These are phyloP conservation scores for Chloranthus sessilifolius DNA, from an alignment of 164 flowering plant genomes.

Conservation along the genomic window DNA sequence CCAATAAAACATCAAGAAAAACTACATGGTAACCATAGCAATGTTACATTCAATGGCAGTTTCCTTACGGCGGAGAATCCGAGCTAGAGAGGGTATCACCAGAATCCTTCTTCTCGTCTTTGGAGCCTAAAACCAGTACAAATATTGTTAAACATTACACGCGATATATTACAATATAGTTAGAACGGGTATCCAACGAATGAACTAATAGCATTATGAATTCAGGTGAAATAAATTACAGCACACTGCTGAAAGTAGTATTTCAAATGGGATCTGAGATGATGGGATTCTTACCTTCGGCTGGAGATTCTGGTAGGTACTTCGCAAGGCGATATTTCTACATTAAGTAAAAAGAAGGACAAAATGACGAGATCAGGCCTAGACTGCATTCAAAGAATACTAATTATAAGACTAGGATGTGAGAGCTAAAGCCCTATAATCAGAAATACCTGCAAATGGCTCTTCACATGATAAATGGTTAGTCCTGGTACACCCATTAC, in stretches of 20 bases:
- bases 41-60: not conserved
- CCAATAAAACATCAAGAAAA: not conserved
- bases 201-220: not conserved
- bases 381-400: no score
- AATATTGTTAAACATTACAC: no score
- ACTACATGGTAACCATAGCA: not conserved
- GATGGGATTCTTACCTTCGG: slow-evolving; percentile 34
- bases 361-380: no score
- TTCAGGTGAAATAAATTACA: not conserved
- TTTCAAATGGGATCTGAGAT: not conserved
- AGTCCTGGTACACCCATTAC: slow-evolving; percentile 78
- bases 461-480: slow-evolving; percentile 72
- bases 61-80: slow-evolving; percentile 56
- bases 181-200: no score
- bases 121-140: slow-evolving; percentile 44
- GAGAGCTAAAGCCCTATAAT: not conserved
- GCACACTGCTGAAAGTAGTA: not conserved
- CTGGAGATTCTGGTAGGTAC: slow-evolving; percentile 59
- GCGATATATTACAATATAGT: no score
- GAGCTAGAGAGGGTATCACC: slow-evolving; percentile 43
- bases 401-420: no score
- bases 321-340: slow-evolving; percentile 73
- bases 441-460: slow-evolving; percentile 60
- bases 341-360: not conserved
- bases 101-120: slow-evolving; percentile 54